Percentiles rank a stretch among this genome's conserved stretches.
Conservation (phyloP, 495 filamentous ascomycete genomes). For the Oleoguttula mirabilis region DNA sequence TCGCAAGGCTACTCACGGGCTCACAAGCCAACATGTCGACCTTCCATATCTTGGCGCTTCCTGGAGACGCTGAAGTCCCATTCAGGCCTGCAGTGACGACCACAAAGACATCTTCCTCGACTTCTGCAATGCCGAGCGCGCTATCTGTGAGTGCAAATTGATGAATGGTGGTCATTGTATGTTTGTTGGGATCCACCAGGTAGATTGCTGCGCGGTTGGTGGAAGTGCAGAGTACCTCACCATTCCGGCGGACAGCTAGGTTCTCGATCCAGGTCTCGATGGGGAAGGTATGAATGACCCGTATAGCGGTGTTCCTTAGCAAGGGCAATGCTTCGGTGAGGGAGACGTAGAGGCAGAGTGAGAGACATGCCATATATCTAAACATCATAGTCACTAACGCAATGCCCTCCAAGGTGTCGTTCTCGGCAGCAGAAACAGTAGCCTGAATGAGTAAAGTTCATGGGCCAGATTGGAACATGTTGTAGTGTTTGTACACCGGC, state of each 20-base stretch:
- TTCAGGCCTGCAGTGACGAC: conserved; percentile 2
- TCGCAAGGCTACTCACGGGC: not conserved
- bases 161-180: not conserved
- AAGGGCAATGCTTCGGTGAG: too few species aligned
- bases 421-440: too few species aligned
- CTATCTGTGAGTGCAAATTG: conserved; percentile 7
- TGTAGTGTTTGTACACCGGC: too few species aligned
- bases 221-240: conserved; percentile 9
- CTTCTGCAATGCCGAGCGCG: conserved; percentile 11
- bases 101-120: conserved; percentile 7
- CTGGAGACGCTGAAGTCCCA: conserved; percentile 1
- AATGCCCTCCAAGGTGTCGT: too few species aligned
- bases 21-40: conserved; percentile 9
- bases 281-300: conserved; percentile 5
- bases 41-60: conserved; percentile 5
- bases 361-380: too few species aligned
- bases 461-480: too few species aligned
- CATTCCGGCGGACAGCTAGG: conserved; percentile 11
- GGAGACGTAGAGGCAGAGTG: too few species aligned
- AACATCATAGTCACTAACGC: too few species aligned
- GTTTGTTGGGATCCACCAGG: conserved; percentile 10
- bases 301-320: conserved; percentile 6
- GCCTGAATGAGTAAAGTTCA: too few species aligned
- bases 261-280: conserved; percentile 17
- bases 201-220: conserved; percentile 10